Conservation (phyloP, 176 grass and related monocot species). For the Carex parvula region DNA sequence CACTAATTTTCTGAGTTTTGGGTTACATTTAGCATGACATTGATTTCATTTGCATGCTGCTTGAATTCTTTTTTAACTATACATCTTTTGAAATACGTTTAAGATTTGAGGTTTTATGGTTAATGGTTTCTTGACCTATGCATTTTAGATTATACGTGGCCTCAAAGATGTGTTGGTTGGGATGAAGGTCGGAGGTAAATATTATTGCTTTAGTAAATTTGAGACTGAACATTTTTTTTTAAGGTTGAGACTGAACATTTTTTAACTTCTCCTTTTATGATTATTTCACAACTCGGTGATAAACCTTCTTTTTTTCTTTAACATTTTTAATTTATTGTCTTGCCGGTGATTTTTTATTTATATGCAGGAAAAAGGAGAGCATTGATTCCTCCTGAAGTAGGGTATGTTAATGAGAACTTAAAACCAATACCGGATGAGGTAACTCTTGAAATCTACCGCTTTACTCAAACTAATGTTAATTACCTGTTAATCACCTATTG, state of each 20-base stretch:
- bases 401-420: too few relatives aligned
- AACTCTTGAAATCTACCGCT: too few relatives aligned
- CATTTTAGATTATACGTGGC: slow-evolving; percentile 59
- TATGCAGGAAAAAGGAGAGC: too few relatives aligned
- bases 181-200: too few relatives aligned
- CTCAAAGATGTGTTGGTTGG: slow-evolving; percentile 23
- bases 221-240: too few relatives aligned
- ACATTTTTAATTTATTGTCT: too few relatives aligned
- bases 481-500: not conserved
- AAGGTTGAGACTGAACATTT: too few relatives aligned
- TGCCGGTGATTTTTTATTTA: not conserved
- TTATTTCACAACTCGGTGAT: too few relatives aligned
- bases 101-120: slow-evolving; percentile 7
- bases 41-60: not conserved
- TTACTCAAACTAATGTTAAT: not conserved
- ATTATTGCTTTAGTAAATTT: not conserved
- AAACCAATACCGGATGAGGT: too few relatives aligned
- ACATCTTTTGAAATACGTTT: not conserved
- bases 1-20: not conserved
- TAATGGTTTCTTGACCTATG: not conserved
- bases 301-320: too few relatives aligned
- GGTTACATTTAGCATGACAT: not conserved
- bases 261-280: too few relatives aligned
- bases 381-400: too few relatives aligned
- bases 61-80: not conserved